A percentile compares a stretch with the other conserved stretches of the same genome.
phyloP scores from a whole-genome alignment of 441 rosid genomes.

The Euphorbia corollata region DNA sequence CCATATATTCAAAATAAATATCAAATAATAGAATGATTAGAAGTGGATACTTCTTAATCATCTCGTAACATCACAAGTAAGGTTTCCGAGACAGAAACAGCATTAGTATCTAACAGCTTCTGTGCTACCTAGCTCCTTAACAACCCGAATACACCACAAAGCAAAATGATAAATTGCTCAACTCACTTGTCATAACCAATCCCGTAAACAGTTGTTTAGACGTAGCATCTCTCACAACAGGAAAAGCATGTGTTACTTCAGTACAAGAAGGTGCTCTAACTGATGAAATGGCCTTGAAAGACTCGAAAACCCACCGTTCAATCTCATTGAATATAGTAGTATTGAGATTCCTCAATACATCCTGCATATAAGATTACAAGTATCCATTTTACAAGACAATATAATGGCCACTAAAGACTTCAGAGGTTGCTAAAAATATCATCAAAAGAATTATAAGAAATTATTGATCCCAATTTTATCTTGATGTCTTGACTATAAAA shows the following conservation, averaged over 20 bases:
- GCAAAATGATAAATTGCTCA: conserved; percentile 12
- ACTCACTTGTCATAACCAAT: conserved; percentile 81
- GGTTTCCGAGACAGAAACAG: no score
- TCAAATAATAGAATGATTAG: neutral
- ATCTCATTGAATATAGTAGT: conserved; percentile 47
- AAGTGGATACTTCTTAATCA: conserved; percentile 1
- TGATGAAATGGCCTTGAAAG: conserved; percentile 45
- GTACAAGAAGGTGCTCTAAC: conserved; percentile 29
- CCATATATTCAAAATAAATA: no score
- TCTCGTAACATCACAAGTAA: conserved; percentile 4
- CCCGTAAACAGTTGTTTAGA: conserved; percentile 67
- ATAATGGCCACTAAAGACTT: neutral
- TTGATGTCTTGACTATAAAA: neutral
- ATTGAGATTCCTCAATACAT: conserved; percentile 54
- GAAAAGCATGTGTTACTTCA: conserved; percentile 59
- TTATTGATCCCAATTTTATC: neutral
- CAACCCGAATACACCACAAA: conserved; percentile 9
- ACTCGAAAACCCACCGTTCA: conserved; percentile 58
- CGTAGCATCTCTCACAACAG: conserved; percentile 45
- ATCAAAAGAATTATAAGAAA: neutral
- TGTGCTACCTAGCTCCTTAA: no score
- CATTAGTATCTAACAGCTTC: no score
- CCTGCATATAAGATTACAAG: conserved; percentile 38
- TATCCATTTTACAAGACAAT: neutral
- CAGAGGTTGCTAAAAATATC: neutral